Conservation (phyloP, 148 eudicot genomes). For the Tetragonia tetragonoides region DNA sequence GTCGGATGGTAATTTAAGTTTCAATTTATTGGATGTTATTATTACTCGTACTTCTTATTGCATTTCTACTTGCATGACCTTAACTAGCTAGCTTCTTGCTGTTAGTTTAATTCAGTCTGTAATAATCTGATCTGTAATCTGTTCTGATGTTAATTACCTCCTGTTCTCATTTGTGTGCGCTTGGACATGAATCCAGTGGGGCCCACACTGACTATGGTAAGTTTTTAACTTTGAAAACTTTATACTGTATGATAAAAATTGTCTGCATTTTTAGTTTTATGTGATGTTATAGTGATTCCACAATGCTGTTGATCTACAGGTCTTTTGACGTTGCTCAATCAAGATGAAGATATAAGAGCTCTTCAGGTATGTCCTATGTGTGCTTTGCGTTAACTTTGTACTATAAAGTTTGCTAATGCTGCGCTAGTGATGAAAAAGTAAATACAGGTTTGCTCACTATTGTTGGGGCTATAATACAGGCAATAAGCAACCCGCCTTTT, state of each 20-base stretch:
- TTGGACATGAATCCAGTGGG: conserved; percentile 52
- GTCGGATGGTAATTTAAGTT: conserved; percentile 74
- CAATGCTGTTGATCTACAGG: conserved; percentile 44
- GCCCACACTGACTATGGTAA: conserved; percentile 97
- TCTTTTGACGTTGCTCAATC: conserved; percentile 84
- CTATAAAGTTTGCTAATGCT: no score
- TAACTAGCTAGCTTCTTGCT: no score
- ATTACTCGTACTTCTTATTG: no score
- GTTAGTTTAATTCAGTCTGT: no score
- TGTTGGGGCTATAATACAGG: no score
- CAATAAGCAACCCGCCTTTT: no score
- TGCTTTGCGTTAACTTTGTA: not conserved
- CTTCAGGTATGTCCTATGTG: conserved; percentile 75
- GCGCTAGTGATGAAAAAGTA: no score
- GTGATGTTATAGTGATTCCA: conserved; percentile 1
- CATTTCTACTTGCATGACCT: conserved; percentile 5
- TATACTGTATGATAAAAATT: conserved; percentile 2
- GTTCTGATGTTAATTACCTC: conserved; percentile 9
- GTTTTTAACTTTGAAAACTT: conserved; percentile 15
- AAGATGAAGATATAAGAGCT: conserved; percentile 81
- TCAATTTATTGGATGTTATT: no score
- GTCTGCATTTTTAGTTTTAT: not conserved
- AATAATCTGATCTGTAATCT: conserved; percentile 8
- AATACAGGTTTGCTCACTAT: no score
- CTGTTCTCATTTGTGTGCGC: conserved; percentile 20